Base-by-base conservation (phyloP, 441 rosid species). In the Pelargonium fulgidum region DNA sequence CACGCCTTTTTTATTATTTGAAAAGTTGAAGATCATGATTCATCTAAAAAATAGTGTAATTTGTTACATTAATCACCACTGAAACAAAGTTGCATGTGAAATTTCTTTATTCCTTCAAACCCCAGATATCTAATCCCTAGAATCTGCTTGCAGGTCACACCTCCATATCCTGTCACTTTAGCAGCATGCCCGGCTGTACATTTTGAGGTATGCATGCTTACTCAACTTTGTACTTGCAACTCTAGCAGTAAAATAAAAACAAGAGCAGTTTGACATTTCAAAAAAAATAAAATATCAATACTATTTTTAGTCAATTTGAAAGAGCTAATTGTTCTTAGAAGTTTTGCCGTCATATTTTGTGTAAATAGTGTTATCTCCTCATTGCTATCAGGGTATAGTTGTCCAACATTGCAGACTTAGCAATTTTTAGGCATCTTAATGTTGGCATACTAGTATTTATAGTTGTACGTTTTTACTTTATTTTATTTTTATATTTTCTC, bases 111-210 rank as follows among this genome's bases (percentile, higher is more conserved):
- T 39, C 45, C 26, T 68, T 50, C 45, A 56, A 17, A 39, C 19
- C 59, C 29, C 48, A 54, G 29, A 39, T 73, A 74, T 61, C 80
- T 81, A 67, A 79, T 76, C 44, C 41, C 4, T 69, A 41, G 45
- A 69, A 76, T 79, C 76, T 80, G 66, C 70, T 73, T 86, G 68
- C 75, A 89, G 97, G 97, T 89, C 62, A 87, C 96, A 4, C 97
- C 96, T 67, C 75, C 89, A 62, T 89, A 83, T 77, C 96, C 96
- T 9, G 72, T 81, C 44, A 83, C 83, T 69, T 75, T 91, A 74
- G 86, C 88, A 52, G 71, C 86, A 36, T 81, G 89, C 80, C 97
- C 96, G 0, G 79, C 82, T 59, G 69, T 89, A 72, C 87, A 87
- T 73, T 91, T 91, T 75, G 85, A 84, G 97, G 96, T 89, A 85